Evolutionary conservation across 495 filamentous ascomycete genomes (phyloP).

Genomic region (Eremomyces bilateralis): DNA sequence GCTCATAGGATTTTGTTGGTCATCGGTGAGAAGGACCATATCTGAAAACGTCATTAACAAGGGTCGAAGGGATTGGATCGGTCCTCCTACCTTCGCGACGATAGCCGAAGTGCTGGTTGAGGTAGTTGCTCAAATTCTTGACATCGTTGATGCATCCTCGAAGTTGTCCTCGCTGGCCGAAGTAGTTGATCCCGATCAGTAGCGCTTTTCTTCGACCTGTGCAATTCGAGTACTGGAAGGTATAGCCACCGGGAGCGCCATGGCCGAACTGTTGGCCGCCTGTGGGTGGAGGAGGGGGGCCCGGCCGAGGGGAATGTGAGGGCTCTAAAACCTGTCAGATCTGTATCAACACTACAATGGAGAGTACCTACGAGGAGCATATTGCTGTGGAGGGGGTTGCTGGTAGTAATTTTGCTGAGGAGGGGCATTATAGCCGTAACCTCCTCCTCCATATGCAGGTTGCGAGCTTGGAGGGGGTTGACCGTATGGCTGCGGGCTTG

Average conservation of each 20-base stretch:
- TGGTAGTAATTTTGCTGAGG: slow-evolving; percentile 1
- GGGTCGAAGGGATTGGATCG: too few species aligned
- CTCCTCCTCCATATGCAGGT: slow-evolving; percentile 2
- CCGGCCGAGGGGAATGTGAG: slow-evolving; percentile 4
- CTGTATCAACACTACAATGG: background rate
- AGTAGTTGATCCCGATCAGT: slow-evolving; percentile 96
- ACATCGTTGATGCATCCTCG: slow-evolving; percentile 96
- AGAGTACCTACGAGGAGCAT: background rate
- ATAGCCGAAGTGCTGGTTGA: slow-evolving; percentile 82
- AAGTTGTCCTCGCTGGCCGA: slow-evolving; percentile 76
- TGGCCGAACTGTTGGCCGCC: slow-evolving; percentile 45
- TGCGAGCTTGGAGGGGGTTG: background rate
- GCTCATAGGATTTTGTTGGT: slow-evolving; percentile 92
- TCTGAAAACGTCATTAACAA: too few species aligned
- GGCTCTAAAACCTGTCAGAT: background rate
- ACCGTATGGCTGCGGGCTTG: background rate
- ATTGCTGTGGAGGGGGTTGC: slow-evolving; percentile 1
- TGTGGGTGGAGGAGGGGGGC: slow-evolving; percentile 36
- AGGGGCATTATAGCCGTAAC: slow-evolving; percentile 3
- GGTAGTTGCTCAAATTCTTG: slow-evolving; percentile 85
- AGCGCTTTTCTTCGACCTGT: slow-evolving; percentile 81
- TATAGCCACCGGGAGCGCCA: slow-evolving; percentile 59
- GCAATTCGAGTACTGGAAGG: slow-evolving; percentile 81
- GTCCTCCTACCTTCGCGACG: too few species aligned
- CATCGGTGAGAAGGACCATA: slow-evolving; percentile 95